Evolutionary conservation across 208 protist species (phyloP).

Genomic region (Trypanosoma boissoni): DNA sequence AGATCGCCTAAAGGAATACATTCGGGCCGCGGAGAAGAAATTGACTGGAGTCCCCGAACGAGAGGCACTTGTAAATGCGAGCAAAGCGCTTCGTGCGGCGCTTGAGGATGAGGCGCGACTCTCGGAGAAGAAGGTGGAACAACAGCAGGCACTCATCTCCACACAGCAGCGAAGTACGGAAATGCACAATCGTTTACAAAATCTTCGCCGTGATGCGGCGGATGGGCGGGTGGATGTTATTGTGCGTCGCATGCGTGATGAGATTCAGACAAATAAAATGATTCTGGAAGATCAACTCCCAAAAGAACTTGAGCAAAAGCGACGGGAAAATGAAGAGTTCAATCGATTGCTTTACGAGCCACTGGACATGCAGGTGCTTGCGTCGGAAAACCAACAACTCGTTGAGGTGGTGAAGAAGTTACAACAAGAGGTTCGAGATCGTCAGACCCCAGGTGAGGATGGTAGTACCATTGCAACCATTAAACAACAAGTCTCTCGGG

Average conservation of each 20-base stretch:
- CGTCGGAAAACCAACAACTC: conserved; percentile 57
- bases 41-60: conserved; percentile 58
- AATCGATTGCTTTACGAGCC: conserved; percentile 77
- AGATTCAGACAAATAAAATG: conserved; percentile 85
- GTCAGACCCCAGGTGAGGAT: conserved; percentile 68
- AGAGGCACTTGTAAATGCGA: conserved; percentile 75
- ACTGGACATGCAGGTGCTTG: conserved; percentile 70
- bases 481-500: conserved; percentile 80
- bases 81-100: conserved; percentile 63
- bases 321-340: conserved; percentile 76
- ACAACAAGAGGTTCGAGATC: conserved; percentile 51
- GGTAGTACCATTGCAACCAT: conserved; percentile 75
- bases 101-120: conserved; percentile 72
- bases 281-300: conserved; percentile 87
- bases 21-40: conserved; percentile 75
- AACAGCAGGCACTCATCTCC: conserved; percentile 75
- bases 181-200: conserved; percentile 80
- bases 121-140: conserved; percentile 71
- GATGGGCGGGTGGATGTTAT: conserved; percentile 83
- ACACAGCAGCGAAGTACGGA: conserved; percentile 64
- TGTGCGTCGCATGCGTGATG: conserved; percentile 81
- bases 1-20: conserved; percentile 64
- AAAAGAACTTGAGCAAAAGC: conserved; percentile 69
- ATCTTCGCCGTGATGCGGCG: conserved; percentile 74
- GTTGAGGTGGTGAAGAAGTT: conserved; percentile 68